Evolutionary conservation across 129 eudicot genomes (phyloP).

Genomic region (Helichrysum umbraculigerum): DNA sequence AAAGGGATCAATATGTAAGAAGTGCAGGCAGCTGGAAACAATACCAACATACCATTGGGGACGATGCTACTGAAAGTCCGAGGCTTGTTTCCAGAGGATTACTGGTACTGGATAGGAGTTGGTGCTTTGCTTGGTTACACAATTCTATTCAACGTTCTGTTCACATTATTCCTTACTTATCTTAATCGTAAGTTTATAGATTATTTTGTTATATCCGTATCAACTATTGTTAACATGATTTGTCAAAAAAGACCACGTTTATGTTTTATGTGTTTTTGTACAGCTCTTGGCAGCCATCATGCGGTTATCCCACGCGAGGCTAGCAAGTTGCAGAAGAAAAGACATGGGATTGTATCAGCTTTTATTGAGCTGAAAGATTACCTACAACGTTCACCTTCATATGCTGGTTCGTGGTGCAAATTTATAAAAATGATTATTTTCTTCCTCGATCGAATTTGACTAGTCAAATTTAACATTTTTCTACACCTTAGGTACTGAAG

Average conservation of each 20-base stretch:
- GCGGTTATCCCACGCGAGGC: conserved; percentile 37
- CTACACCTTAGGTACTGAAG: conserved; percentile 28
- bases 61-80: conserved; percentile 65
- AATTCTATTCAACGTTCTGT: conserved; percentile 66
- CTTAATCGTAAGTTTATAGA: conserved; percentile 74
- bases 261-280: neutral
- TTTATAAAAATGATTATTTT: neutral
- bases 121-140: conserved; percentile 89
- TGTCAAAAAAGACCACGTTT: neutral
- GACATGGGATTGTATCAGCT: conserved; percentile 35
- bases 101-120: conserved; percentile 98
- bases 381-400: conserved; percentile 70
- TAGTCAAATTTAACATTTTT: neutral
- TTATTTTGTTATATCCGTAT: neutral
- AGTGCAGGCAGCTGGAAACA: conserved; percentile 51
- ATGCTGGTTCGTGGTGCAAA: conserved; percentile 46
- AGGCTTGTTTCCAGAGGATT: conserved; percentile 58
- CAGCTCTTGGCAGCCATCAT: conserved; percentile 68
- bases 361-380: conserved; percentile 59
- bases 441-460: conserved; percentile 1
- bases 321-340: conserved; percentile 36
- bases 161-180: conserved; percentile 68
- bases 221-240: neutral
- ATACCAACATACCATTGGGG: conserved; percentile 53
- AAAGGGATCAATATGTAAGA: neutral